Evolutionary conservation across 2,329 filamentous ascomycete genomes (phyloP), one percentile per base, ranked within the genome.

Genomic region (Scytalidium lignicola): DNA sequence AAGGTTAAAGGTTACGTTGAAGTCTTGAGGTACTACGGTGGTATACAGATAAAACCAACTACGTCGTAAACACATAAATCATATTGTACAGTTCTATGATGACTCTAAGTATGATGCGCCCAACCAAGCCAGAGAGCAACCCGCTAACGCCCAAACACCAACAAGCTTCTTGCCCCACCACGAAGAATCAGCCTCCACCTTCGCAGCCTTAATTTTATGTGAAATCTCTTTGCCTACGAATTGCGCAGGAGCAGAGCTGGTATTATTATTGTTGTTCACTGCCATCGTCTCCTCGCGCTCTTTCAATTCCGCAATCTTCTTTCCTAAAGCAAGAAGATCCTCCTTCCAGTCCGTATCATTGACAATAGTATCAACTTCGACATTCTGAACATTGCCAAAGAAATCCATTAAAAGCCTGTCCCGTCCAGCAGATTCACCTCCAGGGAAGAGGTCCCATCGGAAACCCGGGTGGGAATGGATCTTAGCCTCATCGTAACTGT

Each of bases 341-440:
- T 91, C 85, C 44, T 84, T 82, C 42, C 82, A 76, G 32, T 71
- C 78, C 47, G 73, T 70, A 51, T 77, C 79, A 50, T 78, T 66
- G 15, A 46, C 55, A 9, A 48, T 51, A 49, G 45, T 57, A 57
- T 93, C 88, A 3, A 97, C 82, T 69, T 97, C 93, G 3, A 99
- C 91, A 58, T 92, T 95, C 67, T 99, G 93, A 13, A 97, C 90
- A 65, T 97, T 99, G 20, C 93, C 93, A 56, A 99, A 97, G 70
- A 99, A 99, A 66, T 99, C 93, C 61, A 95, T 95, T 39, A 99
- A 83, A 23, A 93, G 77, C 40, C 91, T 83, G 58, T 86, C 82
- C 47, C 91, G 79, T 0, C 88, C 92, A 9, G 79, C 84, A 7
- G 83, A 74, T 58, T 90, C 87, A 6, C 90, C 91, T 10, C 90